Evolutionary conservation across 768 basidiomycete genomes (phyloP).

Genomic region (Sporobolomyces roseus): DNA sequence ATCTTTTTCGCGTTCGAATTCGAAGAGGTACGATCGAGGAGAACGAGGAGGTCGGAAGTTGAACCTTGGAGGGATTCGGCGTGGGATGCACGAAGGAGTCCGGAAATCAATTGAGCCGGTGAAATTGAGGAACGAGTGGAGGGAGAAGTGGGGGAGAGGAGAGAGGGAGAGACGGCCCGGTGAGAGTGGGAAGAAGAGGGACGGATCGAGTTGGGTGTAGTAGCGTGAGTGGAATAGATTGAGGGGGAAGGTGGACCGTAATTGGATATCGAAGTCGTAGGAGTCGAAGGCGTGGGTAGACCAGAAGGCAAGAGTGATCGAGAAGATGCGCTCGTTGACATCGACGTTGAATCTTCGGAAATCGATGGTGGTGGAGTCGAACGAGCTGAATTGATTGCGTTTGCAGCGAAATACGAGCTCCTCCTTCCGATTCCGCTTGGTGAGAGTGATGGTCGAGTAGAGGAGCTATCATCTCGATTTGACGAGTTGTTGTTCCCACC

Average conservation of each 20-base stretch:
- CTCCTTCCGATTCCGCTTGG: neutral
- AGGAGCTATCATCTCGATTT: neutral
- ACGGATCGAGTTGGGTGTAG: too few species aligned
- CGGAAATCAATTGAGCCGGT: slow-evolving; percentile 62
- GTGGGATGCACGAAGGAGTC: slow-evolving; percentile 88
- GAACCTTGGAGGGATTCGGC: slow-evolving; percentile 88
- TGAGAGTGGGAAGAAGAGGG: neutral
- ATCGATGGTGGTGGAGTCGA: too few species aligned
- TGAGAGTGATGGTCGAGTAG: neutral
- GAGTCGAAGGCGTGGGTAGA: slow-evolving; percentile 5
- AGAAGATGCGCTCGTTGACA: neutral
- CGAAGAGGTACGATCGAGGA: slow-evolving; percentile 63
- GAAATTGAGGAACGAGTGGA: neutral
- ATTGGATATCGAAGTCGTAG: too few species aligned
- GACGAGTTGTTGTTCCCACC: neutral
- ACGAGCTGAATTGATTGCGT: neutral
- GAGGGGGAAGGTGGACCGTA: too few species aligned
- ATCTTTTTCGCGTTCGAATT: slow-evolving; percentile 58
- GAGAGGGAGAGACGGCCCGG: neutral
- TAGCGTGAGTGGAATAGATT: neutral
- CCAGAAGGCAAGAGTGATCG: neutral
- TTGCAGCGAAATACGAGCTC: slow-evolving; percentile 14
- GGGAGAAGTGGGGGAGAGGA: neutral
- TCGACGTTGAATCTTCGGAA: too few species aligned
- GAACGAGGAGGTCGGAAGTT: slow-evolving; percentile 82